Evolutionary conservation across 2,329 filamentous ascomycete genomes (phyloP), one percentile per base, ranked within the genome.

Genomic region (Clarireedia paspali): DNA sequence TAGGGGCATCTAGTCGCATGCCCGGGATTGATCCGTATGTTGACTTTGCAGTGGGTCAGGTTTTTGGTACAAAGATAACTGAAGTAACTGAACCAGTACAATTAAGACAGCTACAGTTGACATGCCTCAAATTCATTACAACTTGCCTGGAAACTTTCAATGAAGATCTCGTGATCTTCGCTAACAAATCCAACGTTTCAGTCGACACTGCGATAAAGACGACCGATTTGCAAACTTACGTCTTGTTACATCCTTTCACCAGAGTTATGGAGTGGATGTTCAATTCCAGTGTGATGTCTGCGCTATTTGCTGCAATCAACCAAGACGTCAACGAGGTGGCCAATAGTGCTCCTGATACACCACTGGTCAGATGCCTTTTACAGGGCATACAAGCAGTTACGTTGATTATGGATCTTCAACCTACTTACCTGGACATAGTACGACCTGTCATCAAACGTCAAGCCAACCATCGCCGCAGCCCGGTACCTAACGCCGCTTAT

Each of bases 251-350:
- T 72, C 92, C 95, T 0, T 99, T 97, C 67, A 85, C 89, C 3
- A 84, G 95, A 57, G 86, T 95, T 15, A 96, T 97, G 88, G 94
- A 99, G 68, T 97, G 94, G 91, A 82, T 99, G 72, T 96, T 95
- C 71, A 96, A 95, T 68, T 89, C 95, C 66, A 89, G 87, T 61
- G 89, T 96, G 23, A 83, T 95, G 65, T 82, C 81, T 61, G 82
- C 86, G 14, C 73, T 99, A 2, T 92, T 96, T 70, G 79, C 82
- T 56, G 82, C 87, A 10, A 82, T 94, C 30, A 88, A 92, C 63
- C 87, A 95, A 68, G 83, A 92, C 62, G 74, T 86, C 15, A 76
- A 79, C 6, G 84, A 88, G 57, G 80, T 96, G 42, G 83, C 88
- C 59, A 84, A 82, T 63, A 82, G 89, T 10, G 75, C 84, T 4